Base-by-base conservation (phyloP, 495 filamentous ascomycete genomes). In the Penicillium fimorum region DNA sequence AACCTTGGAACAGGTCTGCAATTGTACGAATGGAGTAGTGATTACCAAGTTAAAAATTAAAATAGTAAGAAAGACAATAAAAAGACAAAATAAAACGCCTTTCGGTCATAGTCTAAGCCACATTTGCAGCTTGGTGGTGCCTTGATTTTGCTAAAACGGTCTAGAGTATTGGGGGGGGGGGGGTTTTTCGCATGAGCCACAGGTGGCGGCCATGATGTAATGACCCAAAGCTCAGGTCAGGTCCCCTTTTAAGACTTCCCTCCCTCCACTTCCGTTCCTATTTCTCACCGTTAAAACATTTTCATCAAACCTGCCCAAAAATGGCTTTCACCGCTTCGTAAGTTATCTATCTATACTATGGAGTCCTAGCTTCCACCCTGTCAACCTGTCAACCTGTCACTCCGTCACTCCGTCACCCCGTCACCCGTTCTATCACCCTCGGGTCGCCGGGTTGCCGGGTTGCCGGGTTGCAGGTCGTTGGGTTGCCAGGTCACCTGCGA, bases 301-400 rank as follows among this genome's bases (percentile, higher is more conserved):
- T 40, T 43, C n/a, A 41, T 22, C 17, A 37, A 22, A 35, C 35
- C 47, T 46, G 2, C 30, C 43, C 76, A 82, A 49, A 49, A 56
- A 86, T 86, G 83, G 74, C 82, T 77, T 84, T 85, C 78, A 84
- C 83, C 61, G 82, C 80, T 50, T 84, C 81, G 82, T 84, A 81
- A 76, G 79, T 77, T 47, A 9, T 22, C 38, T 44, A 38, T 20
- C 42, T 24, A n/a, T n/a, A n/a, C n/a, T 29, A 37, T 29, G 25
- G 35, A 32, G 41, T 12, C 13, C 7, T 15, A 25, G 22, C 13
- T 5, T 44, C 13, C 35, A 22, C 25, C n/a, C n/a, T 22, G 22
- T 22, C 22, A 22, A 22, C 22, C 22, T 22, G 22, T 1, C 22
- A 22, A 22, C 22, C 22, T 22, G 25, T 27, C 6, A 27, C 6